phyloP scores from a whole-genome alignment of 2,329 filamentous ascomycete species.

The Bretziella fagacearum region DNA sequence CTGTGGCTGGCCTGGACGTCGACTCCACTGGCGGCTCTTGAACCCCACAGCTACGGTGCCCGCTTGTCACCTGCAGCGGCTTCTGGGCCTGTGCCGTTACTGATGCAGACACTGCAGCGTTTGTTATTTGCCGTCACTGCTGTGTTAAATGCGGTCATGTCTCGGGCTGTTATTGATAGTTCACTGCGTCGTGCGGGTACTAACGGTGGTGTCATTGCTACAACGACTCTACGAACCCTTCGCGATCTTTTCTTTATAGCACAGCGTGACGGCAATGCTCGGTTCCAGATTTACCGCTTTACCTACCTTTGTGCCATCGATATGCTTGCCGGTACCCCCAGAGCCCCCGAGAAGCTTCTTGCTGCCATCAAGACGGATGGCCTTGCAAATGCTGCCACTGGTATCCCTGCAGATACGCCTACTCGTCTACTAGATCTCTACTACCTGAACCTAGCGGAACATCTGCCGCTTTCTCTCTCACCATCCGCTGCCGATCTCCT shows the following conservation, averaged over 20 bases:
- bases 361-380: constrained; percentile 42
- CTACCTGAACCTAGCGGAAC: constrained; percentile 74
- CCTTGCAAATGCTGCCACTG: constrained; percentile 19
- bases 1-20: constrained; percentile 57
- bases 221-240: constrained; percentile 55
- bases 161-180: constrained; percentile 40
- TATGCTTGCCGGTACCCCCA: constrained; percentile 54
- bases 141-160: constrained; percentile 55
- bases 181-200: constrained; percentile 20
- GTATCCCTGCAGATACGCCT: constrained; percentile 19
- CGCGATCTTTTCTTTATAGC: constrained; percentile 72
- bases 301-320: constrained; percentile 71
- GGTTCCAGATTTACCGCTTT: constrained; percentile 73
- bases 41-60: constrained; percentile 46
- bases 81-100: constrained; percentile 46
- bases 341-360: constrained; percentile 49
- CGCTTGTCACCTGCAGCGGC: constrained; percentile 49
- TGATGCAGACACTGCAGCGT: constrained; percentile 62
- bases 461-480: constrained; percentile 56
- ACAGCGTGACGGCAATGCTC: constrained; percentile 50
- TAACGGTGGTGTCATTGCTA: constrained; percentile 34
- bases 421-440: constrained; percentile 66
- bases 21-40: constrained; percentile 56
- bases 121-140: constrained; percentile 61
- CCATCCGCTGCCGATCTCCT: constrained; percentile 52